A percentile compares a stretch with the other conserved stretches of the same genome.
Evolutionary conservation across 1,284 basidiomycete genomes (phyloP).

Genomic region (Ceratobasidium theobromae): DNA sequence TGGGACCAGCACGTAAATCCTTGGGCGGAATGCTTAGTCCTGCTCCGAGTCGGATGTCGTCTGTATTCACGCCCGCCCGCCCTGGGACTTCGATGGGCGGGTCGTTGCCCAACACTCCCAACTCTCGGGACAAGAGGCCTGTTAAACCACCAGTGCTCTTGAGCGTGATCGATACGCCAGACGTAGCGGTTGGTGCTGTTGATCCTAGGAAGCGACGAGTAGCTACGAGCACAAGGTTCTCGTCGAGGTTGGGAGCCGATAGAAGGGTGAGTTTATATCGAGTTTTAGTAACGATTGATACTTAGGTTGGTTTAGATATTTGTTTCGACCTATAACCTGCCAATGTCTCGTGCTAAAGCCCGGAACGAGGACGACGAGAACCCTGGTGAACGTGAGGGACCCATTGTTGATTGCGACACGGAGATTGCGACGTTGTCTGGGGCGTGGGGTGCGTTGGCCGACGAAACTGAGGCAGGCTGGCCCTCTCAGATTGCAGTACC

Average conservation of each 20-base stretch:
- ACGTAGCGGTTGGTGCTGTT: slow-evolving; percentile 78
- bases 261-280: slow-evolving; percentile 56
- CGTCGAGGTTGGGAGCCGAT: slow-evolving; percentile 75
- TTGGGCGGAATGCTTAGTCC: slow-evolving; percentile 45
- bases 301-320: slow-evolving; percentile 55
- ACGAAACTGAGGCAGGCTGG: slow-evolving; percentile 42
- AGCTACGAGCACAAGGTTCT: slow-evolving; percentile 82
- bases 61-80: slow-evolving; percentile 5
- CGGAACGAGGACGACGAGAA: slow-evolving; percentile 40
- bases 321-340: slow-evolving; percentile 66
- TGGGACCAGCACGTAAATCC: slow-evolving; percentile 46
- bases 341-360: slow-evolving; percentile 46
- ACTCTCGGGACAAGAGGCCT: slow-evolving; percentile 2
- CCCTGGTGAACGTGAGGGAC: slow-evolving; percentile 39
- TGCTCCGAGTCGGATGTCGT: slow-evolving; percentile 39
- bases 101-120: slow-evolving; percentile 12
- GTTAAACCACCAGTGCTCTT: slow-evolving; percentile 65
- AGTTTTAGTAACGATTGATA: background rate
- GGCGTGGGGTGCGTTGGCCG: slow-evolving; percentile 65
- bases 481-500: slow-evolving; percentile 48
- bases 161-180: slow-evolving; percentile 78
- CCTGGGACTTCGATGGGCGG: slow-evolving; percentile 18
- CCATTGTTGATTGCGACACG: slow-evolving; percentile 57
- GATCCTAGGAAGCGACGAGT: slow-evolving; percentile 78
- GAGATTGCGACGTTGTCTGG: slow-evolving; percentile 60